A percentile compares a stretch with the other conserved stretches of the same genome.
These are phyloP conservation scores for Luzula sylvatica DNA, from an alignment of 176 grass and related monocot species.

Conservation along the genomic window DNA sequence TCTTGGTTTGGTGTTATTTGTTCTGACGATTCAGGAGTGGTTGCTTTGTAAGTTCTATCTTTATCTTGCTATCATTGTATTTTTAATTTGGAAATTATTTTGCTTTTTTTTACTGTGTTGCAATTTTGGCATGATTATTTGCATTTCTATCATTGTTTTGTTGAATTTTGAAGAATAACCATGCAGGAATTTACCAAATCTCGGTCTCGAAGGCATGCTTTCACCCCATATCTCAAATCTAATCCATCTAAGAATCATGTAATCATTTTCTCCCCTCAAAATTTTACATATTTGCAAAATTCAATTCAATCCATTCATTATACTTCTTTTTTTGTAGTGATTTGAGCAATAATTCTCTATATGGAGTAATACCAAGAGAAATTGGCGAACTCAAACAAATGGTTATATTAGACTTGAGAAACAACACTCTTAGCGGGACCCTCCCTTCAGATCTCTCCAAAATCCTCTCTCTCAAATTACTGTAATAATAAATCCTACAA, in stretches of 20 bases:
- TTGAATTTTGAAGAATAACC: conserved; percentile 12
- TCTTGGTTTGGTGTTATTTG: conserved; percentile 33
- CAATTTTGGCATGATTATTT: no score
- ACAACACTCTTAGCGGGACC: conserved; percentile 29
- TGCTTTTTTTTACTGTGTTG: neutral
- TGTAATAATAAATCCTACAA: conserved; percentile 17
- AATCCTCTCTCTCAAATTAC: conserved; percentile 17
- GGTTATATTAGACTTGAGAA: conserved; percentile 29
- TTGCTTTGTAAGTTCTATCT: conserved; percentile 39
- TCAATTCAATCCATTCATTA: neutral
- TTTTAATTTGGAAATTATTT: neutral
- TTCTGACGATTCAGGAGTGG: conserved; percentile 21
- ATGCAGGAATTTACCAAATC: conserved; percentile 31
- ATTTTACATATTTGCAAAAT: no score
- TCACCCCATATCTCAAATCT: conserved; percentile 28
- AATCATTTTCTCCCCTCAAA: conserved; percentile 15
- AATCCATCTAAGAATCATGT: conserved; percentile 23
- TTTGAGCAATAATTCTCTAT: conserved; percentile 32
- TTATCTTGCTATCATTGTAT: conserved; percentile 6
- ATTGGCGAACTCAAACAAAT: conserved; percentile 21
- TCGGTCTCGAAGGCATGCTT: conserved; percentile 23
- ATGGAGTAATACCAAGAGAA: conserved; percentile 26
- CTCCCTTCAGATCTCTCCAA: conserved; percentile 19
- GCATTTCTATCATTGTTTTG: conserved; percentile 8
- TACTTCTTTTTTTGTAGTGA: conserved; percentile 18